These are phyloP conservation scores for Vicia villosa DNA, from an alignment of 306 rosid species.

Conservation along the genomic window DNA sequence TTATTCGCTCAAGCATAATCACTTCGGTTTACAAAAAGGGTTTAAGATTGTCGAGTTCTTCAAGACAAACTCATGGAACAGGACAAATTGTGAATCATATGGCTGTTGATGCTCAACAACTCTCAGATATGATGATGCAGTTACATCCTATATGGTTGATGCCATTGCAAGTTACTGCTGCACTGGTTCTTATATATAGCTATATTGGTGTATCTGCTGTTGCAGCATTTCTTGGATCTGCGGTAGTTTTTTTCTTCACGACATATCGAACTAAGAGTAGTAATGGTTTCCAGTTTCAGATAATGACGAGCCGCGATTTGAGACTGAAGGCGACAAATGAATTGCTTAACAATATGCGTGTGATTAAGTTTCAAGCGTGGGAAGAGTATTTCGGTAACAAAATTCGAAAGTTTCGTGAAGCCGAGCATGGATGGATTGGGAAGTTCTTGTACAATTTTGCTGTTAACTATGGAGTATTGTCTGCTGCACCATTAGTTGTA, in stretches of 20 bases:
- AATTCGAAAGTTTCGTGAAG: slow-evolving; percentile 53
- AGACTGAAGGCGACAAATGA: slow-evolving; percentile 90
- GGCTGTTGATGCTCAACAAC: slow-evolving; percentile 91
- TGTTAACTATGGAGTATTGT: slow-evolving; percentile 49
- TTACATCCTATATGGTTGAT: slow-evolving; percentile 76
- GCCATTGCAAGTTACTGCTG: slow-evolving; percentile 69
- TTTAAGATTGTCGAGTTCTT: slow-evolving; percentile 64
- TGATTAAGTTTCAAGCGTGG: slow-evolving; percentile 93
- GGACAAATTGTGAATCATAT: slow-evolving; percentile 89
- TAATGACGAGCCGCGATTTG: slow-evolving; percentile 75
- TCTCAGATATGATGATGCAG: slow-evolving; percentile 77
- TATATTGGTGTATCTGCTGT: slow-evolving; percentile 54
- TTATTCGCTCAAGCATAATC: slow-evolving; percentile 67
- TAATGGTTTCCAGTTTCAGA: slow-evolving; percentile 57
- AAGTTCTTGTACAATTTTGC: slow-evolving; percentile 76
- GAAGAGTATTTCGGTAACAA: slow-evolving; percentile 73
- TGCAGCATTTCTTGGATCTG: slow-evolving; percentile 54
- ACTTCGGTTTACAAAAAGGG: slow-evolving; percentile 80
- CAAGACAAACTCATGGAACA: slow-evolving; percentile 74
- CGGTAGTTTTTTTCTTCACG: slow-evolving; percentile 46
- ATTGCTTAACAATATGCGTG: slow-evolving; percentile 79
- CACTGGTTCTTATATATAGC: slow-evolving; percentile 60
- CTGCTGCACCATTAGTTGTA: slow-evolving; percentile 53
- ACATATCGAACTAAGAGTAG: slow-evolving; percentile 46
- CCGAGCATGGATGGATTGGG: slow-evolving; percentile 71